Percentiles rank a stretch among this genome's conserved stretches.
These are phyloP conservation scores for Diaporthe humulicola DNA, from an alignment of 2,329 filamentous ascomycete species.

Conservation along the genomic window DNA sequence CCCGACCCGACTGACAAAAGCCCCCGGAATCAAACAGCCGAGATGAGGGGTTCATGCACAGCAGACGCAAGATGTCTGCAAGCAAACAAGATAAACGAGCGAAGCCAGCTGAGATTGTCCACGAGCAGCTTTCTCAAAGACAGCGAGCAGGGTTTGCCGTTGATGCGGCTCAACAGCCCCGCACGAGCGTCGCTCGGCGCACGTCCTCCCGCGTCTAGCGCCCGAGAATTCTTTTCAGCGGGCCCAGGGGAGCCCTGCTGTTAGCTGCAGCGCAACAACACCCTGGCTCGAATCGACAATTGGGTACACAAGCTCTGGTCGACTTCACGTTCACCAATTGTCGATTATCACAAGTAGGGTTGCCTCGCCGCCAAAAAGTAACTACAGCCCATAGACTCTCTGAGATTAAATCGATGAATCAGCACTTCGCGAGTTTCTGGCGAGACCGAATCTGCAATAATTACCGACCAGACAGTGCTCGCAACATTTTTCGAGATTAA, in stretches of 20 bases:
- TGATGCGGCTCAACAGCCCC: constrained; percentile 26
- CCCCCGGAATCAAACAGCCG: background rate
- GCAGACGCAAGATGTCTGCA: background rate
- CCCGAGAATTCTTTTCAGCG: background rate
- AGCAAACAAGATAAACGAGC: background rate
- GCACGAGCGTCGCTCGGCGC: background rate
- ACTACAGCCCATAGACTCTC: too few species aligned
- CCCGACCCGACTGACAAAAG: too few species aligned
- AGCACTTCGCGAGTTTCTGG: background rate
- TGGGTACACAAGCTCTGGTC: too few species aligned
- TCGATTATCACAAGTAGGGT: too few species aligned
- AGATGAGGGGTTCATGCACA: constrained; percentile 2
- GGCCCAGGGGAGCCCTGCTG: background rate
- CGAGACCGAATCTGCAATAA: background rate
- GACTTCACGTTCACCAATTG: background rate
- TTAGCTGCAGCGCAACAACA: background rate
- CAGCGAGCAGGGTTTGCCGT: background rate
- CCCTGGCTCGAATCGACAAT: background rate
- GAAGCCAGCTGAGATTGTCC: background rate
- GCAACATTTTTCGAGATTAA: background rate
- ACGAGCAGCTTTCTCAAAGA: background rate
- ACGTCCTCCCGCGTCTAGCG: constrained; percentile 24
- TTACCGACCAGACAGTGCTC: background rate
- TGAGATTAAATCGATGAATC: background rate
- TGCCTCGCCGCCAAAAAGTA: too few species aligned